A percentile compares a stretch with the other conserved stretches of the same genome.
Evolutionary conservation across 208 protist genomes (phyloP).

Genomic region (Zelonia costaricensis): DNA sequence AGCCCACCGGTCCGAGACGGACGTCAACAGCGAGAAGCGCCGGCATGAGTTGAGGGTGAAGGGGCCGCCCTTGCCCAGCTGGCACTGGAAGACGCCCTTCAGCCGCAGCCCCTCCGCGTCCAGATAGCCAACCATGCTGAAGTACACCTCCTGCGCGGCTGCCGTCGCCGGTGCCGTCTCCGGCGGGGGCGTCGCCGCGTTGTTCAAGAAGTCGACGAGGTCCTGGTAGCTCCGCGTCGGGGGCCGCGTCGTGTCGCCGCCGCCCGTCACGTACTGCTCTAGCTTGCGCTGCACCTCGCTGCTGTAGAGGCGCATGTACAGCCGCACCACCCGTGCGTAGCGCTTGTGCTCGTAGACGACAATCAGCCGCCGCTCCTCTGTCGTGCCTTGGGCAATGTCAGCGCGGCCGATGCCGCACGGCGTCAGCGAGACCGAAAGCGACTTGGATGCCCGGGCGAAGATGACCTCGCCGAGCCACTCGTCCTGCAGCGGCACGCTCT

Average conservation of each 20-base stretch:
- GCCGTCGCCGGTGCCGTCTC: neutral
- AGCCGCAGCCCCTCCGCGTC: constrained; percentile 81
- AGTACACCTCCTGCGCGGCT: constrained; percentile 16
- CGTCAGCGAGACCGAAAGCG: constrained; percentile 20
- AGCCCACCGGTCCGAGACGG: constrained; percentile 47
- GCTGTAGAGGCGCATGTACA: constrained; percentile 40
- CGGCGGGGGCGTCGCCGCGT: neutral
- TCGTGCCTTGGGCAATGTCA: constrained; percentile 18
- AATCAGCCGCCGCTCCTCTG: constrained; percentile 18
- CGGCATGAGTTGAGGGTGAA: constrained; percentile 60
- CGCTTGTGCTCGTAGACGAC: constrained; percentile 67
- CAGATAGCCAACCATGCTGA: constrained; percentile 47
- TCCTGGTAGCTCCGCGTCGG: constrained; percentile 14
- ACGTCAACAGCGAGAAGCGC: constrained; percentile 42
- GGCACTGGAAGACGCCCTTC: constrained; percentile 57
- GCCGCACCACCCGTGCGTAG: constrained; percentile 49
- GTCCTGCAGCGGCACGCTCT: constrained; percentile 57
- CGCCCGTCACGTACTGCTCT: constrained; percentile 9
- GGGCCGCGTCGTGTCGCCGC: neutral
- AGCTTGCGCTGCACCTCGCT: constrained; percentile 15
- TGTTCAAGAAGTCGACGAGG: constrained; percentile 16
- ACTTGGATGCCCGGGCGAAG: constrained; percentile 16
- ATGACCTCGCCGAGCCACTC: constrained; percentile 71
- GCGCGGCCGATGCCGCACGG: constrained; percentile 15
- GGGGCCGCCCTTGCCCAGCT: constrained; percentile 49